A percentile compares a stretch with the other conserved stretches of the same genome.
Conservation (phyloP, 495 filamentous ascomycete genomes). For the Cryomyces antarcticus region DNA sequence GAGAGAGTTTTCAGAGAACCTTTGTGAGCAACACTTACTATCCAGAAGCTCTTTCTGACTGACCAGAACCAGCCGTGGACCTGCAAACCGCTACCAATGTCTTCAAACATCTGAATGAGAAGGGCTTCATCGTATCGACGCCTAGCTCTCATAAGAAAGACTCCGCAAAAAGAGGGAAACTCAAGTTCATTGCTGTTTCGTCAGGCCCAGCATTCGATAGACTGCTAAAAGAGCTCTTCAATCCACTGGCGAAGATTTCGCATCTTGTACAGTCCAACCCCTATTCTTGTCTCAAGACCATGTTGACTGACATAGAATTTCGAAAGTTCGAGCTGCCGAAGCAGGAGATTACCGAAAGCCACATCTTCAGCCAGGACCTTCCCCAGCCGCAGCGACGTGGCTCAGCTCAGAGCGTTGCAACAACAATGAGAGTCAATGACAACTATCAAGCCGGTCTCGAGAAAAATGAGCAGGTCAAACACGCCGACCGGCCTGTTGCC, state of each 20-base stretch:
- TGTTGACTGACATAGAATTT: neutral
- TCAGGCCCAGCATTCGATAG: slow-evolving; percentile 6
- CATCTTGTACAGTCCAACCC: slow-evolving; percentile 17
- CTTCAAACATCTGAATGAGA: slow-evolving; percentile 13
- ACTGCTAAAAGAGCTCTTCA: slow-evolving; percentile 14
- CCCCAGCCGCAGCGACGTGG: too few species aligned
- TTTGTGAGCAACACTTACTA: slow-evolving; percentile 7
- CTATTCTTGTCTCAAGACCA: neutral
- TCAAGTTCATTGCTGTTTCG: slow-evolving; percentile 9
- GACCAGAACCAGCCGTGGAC: slow-evolving; percentile 12
- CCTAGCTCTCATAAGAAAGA: slow-evolving; percentile 16
- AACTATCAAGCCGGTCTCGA: neutral
- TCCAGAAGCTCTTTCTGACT: neutral
- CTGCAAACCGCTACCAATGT: slow-evolving; percentile 12
- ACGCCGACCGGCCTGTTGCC: neutral
- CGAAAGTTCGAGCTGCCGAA: neutral
- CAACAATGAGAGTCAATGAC: neutral
- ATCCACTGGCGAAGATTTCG: slow-evolving; percentile 21
- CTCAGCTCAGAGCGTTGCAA: too few species aligned
- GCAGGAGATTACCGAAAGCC: neutral
- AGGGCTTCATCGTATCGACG: slow-evolving; percentile 14
- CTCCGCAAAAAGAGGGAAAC: slow-evolving; percentile 10
- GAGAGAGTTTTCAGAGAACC: slow-evolving; percentile 3
- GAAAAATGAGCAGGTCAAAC: neutral
- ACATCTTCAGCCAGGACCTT: neutral